Percentiles rank a stretch among this genome's conserved stretches.
phyloP scores from a whole-genome alignment of 78 protist genomes.

The Thecamonas trahens region DNA sequence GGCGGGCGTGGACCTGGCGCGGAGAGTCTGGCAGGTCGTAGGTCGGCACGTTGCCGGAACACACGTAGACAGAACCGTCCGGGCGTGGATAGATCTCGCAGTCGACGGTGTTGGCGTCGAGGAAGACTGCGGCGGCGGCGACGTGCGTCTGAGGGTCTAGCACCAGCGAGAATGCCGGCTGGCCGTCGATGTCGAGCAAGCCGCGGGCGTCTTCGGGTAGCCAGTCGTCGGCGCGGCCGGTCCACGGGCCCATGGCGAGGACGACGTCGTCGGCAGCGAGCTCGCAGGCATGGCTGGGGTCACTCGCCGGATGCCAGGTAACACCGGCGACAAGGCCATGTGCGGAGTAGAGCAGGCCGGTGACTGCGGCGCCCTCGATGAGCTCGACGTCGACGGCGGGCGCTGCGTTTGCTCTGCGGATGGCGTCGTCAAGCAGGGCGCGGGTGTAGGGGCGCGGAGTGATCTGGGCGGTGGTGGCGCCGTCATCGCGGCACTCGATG shows the following conservation, averaged over 20 bases:
- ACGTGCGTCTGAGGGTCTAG: background rate
- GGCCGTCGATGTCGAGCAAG: background rate
- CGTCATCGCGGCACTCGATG: too few species aligned
- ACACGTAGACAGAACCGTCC: background rate
- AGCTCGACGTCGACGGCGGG: too few species aligned
- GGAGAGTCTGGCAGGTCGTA: background rate
- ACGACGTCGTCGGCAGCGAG: background rate
- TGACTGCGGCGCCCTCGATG: too few species aligned
- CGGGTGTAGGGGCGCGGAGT: too few species aligned
- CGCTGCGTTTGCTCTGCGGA: too few species aligned
- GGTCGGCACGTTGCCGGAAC: background rate
- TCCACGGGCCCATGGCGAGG: conserved; percentile 22
- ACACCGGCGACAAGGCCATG: too few species aligned
- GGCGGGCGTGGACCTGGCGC: background rate
- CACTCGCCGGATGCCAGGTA: too few species aligned
- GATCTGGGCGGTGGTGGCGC: too few species aligned
- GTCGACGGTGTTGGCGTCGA: background rate
- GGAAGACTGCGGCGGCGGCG: background rate
- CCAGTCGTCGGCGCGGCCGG: background rate
- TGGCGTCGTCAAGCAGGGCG: too few species aligned
- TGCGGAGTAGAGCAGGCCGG: too few species aligned
- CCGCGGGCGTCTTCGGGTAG: too few species aligned
- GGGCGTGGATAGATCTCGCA: conserved; percentile 41
- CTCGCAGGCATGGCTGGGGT: too few species aligned
- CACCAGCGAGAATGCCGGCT: background rate